Evolutionary conservation across 306 rosid species (phyloP).

Genomic region (Pterocarpus santalinus): DNA sequence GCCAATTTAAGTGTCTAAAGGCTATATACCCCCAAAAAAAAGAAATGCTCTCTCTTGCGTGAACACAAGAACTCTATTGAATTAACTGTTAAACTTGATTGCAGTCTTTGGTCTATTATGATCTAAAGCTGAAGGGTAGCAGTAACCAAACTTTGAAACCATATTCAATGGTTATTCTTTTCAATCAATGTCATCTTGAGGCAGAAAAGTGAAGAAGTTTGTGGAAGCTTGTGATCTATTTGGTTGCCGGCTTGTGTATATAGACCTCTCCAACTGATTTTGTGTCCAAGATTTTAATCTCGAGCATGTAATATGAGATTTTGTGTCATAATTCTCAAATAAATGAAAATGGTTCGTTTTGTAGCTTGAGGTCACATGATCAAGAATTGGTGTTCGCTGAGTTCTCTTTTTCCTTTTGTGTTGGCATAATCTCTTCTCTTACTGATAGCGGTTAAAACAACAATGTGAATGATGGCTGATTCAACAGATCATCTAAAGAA

Average conservation of each 20-base stretch:
- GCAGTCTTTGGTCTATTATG: conserved; percentile 35
- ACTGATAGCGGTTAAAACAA: background rate
- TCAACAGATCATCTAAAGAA: too few species aligned
- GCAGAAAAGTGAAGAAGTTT: background rate
- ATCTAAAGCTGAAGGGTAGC: background rate
- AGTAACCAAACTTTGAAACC: background rate
- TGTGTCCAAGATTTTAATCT: conserved; percentile 4
- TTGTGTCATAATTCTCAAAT: conserved; percentile 14
- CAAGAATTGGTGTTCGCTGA: background rate
- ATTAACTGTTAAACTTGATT: background rate
- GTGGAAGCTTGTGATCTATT: background rate
- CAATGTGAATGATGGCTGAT: background rate
- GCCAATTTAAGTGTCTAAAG: too few species aligned
- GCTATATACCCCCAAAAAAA: too few species aligned
- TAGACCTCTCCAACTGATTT: conserved; percentile 12
- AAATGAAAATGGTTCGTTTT: conserved; percentile 25
- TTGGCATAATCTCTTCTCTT: background rate
- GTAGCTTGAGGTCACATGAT: background rate
- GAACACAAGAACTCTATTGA: background rate
- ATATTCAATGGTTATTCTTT: background rate
- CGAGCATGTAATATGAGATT: background rate
- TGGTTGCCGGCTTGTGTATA: conserved; percentile 1
- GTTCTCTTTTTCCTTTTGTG: background rate
- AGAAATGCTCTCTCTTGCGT: too few species aligned
- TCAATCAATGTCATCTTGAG: background rate